Base-by-base conservation (phyloP, 2,329 filamentous ascomycete species). In the Remersonia thermophila region DNA sequence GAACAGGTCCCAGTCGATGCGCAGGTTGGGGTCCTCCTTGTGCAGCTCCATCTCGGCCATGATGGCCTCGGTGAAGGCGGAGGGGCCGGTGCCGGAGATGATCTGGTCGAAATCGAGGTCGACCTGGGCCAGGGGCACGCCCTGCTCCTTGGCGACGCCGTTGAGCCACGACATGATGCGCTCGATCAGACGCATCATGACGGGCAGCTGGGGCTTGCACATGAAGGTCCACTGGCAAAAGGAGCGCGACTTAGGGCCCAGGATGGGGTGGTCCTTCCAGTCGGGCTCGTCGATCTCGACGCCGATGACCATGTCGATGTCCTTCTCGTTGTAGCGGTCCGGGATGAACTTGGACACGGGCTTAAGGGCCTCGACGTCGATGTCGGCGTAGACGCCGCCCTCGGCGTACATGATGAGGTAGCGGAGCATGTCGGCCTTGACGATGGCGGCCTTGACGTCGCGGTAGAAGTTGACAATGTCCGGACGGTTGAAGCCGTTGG, bases 141-240 rank as follows among this genome's bases (percentile, higher is more conserved):
- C 65, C 49, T 83, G 78, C 41, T 72, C 54, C 33, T 59, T 58
- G 2, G 77, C 67, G 3, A 81, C 65, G 1, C 65, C 67, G 18
- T 71, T 66, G 33, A 83, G 62, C 78, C 77, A 82, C 1, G 59
- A 52, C 55, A 82, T 69, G 51, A 83, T 82, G 48, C 77, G 72
- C 51, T 82, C 75, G 32, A 83, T 69, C 3, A 83, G 63, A 23
- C 62, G 60, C 54, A 82, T 62, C 75, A 83, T 81, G 38, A 83
- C 74, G 2, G 76, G 75, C 17, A 77, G 67, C 13, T 65, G 61
- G 1, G 79, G 77, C 51, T 81, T 80, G 47, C 71, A 71, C 61
- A 80, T 77, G 49, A 83, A 80, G 0, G 79, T 83, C 79, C 79
- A 83, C 50, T 83, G 79, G 53, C 78, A 83, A 52, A 83, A 83